A percentile compares a stretch with the other conserved stretches of the same genome.
phyloP scores from a whole-genome alignment of 805 yeast genomes.

The Scheffersomyces lignosus region DNA sequence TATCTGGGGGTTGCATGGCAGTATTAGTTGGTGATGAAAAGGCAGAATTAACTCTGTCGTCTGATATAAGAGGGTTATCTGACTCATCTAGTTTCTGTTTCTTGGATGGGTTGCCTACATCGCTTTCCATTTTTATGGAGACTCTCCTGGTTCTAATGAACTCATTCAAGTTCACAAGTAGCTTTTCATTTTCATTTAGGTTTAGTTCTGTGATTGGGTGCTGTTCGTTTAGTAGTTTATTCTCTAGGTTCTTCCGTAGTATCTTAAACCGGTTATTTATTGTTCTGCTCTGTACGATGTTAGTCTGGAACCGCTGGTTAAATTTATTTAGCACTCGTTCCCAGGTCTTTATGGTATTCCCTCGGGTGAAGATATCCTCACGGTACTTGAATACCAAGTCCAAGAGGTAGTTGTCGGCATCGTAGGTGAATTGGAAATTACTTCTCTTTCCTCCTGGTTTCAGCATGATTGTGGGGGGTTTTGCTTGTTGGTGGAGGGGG shows the following conservation, averaged over 20 bases:
- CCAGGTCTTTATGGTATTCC: constrained; percentile 28
- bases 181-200: constrained; percentile 24
- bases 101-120: not conserved
- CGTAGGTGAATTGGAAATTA: constrained; percentile 25
- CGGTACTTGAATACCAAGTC: constrained; percentile 16
- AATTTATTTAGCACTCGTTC: constrained; percentile 20
- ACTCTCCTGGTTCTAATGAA: constrained; percentile 2
- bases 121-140: not conserved
- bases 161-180: constrained; percentile 16
- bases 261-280: constrained; percentile 24
- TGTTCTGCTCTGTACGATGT: constrained; percentile 24
- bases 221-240: constrained; percentile 10
- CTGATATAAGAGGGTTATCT: not conserved
- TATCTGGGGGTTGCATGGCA: not conserved
- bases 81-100: not conserved
- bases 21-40: not conserved
- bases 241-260: constrained; percentile 19
- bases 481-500: not conserved
- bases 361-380: constrained; percentile 25
- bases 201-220: constrained; percentile 5
- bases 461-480: not conserved
- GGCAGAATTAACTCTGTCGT: not conserved
- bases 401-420: constrained; percentile 21
- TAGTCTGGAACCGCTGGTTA: constrained; percentile 15
- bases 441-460: constrained; percentile 5